These are phyloP conservation scores for Plasmodium blacklocki DNA, from an alignment of 169 alveolate genomes.

Conservation along the genomic window DNA sequence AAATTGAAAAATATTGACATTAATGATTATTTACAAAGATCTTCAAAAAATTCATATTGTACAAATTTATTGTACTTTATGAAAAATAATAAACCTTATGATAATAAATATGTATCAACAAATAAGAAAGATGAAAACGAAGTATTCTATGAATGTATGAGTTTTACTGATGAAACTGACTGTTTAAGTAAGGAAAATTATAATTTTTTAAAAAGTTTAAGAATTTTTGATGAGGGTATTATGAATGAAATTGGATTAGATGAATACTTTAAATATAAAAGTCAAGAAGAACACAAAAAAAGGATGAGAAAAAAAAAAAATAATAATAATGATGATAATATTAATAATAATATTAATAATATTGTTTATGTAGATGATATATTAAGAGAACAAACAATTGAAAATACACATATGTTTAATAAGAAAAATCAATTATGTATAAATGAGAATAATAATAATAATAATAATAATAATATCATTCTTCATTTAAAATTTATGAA, in stretches of 20 bases:
- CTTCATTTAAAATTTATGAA: slow-evolving; percentile 9
- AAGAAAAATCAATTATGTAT: not conserved
- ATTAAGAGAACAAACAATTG: not conserved
- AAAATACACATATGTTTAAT: not conserved
- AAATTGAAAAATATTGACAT: slow-evolving; percentile 37
- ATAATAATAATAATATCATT: slow-evolving; percentile 1
- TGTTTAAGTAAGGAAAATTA: slow-evolving; percentile 1
- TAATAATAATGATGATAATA: not conserved
- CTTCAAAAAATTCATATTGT: not conserved
- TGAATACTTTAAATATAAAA: slow-evolving; percentile 4
- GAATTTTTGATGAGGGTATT: slow-evolving; percentile 38
- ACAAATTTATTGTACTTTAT: not conserved
- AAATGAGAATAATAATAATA: not conserved
- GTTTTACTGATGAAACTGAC: slow-evolving; percentile 3
- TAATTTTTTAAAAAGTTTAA: slow-evolving; percentile 31
- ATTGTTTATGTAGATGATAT: not conserved
- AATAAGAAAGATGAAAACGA: slow-evolving; percentile 15
- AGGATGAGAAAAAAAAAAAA: slow-evolving; percentile 6
- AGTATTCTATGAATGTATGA: slow-evolving; percentile 66
- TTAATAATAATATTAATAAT: not conserved
- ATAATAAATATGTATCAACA: not conserved
- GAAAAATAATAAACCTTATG: not conserved
- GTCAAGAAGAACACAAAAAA: not conserved
- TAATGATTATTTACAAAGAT: slow-evolving; percentile 2
- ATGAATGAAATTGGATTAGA: slow-evolving; percentile 4